Conservation (phyloP, 192 early-diverging fungal species). For the Coemansia umbellata region DNA sequence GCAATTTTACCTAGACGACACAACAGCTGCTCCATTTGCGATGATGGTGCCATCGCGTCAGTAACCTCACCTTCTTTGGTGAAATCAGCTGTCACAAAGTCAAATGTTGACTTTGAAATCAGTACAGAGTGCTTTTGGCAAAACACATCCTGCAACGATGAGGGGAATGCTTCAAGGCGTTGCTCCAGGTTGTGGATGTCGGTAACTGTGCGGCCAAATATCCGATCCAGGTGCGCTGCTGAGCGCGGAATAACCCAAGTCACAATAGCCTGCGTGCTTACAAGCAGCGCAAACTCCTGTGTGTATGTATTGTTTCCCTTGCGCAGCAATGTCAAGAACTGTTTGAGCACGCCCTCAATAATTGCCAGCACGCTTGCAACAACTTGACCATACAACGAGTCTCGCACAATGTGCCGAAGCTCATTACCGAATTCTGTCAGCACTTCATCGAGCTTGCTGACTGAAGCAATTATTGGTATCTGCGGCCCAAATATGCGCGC, state of each 20-base stretch:
- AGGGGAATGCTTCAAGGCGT: constrained; percentile 50
- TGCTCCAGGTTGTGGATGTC: constrained; percentile 53
- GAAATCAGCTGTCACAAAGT: constrained; percentile 44
- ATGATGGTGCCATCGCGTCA: constrained; percentile 41
- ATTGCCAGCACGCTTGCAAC: constrained; percentile 46
- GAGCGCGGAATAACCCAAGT: constrained; percentile 49
- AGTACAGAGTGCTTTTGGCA: constrained; percentile 45
- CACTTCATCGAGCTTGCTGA: constrained; percentile 46
- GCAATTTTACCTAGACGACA: constrained; percentile 22
- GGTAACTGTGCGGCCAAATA: constrained; percentile 47
- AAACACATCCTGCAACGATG: constrained; percentile 51
- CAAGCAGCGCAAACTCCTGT: constrained; percentile 45
- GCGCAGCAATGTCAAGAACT: constrained; percentile 42
- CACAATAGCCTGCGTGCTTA: constrained; percentile 47
- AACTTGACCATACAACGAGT: constrained; percentile 53
- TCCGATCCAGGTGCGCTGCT: constrained; percentile 37
- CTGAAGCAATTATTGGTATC: constrained; percentile 38
- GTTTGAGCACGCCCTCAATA: constrained; percentile 51
- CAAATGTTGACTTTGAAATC: constrained; percentile 28
- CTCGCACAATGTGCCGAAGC: constrained; percentile 49
- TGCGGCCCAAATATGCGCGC: constrained; percentile 37
- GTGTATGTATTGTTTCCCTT: constrained; percentile 10
- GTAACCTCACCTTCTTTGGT: constrained; percentile 13
- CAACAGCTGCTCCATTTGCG: constrained; percentile 38
- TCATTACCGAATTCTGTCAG: constrained; percentile 51